phyloP scores from a whole-genome alignment of 1,284 basidiomycete genomes.

The Takashimella koratensis region DNA sequence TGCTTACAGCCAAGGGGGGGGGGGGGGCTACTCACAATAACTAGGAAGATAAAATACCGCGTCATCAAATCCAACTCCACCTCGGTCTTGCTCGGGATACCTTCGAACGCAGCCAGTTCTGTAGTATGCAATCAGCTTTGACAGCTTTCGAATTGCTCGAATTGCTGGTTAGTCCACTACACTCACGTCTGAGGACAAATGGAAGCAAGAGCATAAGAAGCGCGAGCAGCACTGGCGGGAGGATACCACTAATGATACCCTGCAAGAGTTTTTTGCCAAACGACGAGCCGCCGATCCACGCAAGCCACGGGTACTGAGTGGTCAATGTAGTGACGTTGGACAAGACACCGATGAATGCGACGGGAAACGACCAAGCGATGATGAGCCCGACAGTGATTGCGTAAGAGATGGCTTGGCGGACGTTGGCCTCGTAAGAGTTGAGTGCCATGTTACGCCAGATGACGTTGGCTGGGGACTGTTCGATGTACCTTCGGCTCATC shows the following conservation, averaged over 20 bases:
- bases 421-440: slow-evolving; percentile 80
- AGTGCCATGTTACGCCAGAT: slow-evolving; percentile 63
- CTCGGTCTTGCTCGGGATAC: slow-evolving; percentile 65
- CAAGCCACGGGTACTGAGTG: slow-evolving; percentile 57
- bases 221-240: slow-evolving; percentile 66
- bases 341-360: slow-evolving; percentile 53
- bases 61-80: slow-evolving; percentile 72
- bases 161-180: not conserved
- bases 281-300: slow-evolving; percentile 56
- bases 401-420: slow-evolving; percentile 55
- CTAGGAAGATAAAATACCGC: slow-evolving; percentile 69
- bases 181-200: slow-evolving; percentile 59
- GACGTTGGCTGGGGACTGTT: slow-evolving; percentile 67
- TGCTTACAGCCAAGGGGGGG: not conserved
- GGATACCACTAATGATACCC: slow-evolving; percentile 62
- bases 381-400: slow-evolving; percentile 59
- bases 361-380: slow-evolving; percentile 63
- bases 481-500: slow-evolving; percentile 64
- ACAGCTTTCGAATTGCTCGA: not conserved
- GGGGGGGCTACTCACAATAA: slow-evolving; percentile 55
- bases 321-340: slow-evolving; percentile 53
- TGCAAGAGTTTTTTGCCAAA: slow-evolving; percentile 46
- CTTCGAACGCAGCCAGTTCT: slow-evolving; percentile 66
- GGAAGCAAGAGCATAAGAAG: slow-evolving; percentile 69
- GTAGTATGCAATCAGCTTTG: not conserved